These are phyloP conservation scores for Vitis hybrid DNA, from an alignment of 177 flowering plant genomes.

Conservation along the genomic window DNA sequence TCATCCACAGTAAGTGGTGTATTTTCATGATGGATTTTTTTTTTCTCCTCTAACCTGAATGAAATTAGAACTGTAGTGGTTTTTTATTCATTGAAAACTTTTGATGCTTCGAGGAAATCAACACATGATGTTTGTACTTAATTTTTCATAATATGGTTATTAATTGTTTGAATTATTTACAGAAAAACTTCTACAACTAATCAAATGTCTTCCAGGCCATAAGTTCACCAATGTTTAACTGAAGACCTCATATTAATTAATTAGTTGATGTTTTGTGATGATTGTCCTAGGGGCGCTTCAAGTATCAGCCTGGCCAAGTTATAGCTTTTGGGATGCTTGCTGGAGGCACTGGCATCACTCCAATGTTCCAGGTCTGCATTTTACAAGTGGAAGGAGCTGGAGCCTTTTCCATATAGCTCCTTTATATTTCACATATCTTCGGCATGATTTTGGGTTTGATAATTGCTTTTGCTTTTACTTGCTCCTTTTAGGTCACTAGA, in stretches of 20 bases:
- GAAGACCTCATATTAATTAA: too few species aligned
- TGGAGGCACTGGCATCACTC: constrained; percentile 92
- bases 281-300: constrained; percentile 70
- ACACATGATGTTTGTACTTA: too few species aligned
- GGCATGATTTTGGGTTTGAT: background rate
- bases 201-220: too few species aligned
- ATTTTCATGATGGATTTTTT: too few species aligned
- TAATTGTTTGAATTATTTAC: too few species aligned
- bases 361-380: constrained; percentile 76
- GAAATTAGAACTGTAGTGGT: too few species aligned
- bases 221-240: background rate
- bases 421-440: background rate
- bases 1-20: too few species aligned
- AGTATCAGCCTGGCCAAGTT: constrained; percentile 73
- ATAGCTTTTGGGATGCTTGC: constrained; percentile 92
- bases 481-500: constrained; percentile 56
- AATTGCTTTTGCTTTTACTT: constrained; percentile 7
- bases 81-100: too few species aligned
- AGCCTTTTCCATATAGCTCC: background rate
- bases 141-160: too few species aligned
- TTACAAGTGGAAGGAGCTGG: background rate
- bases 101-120: too few species aligned
- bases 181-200: too few species aligned
- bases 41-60: too few species aligned
- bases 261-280: background rate